A percentile compares a stretch with the other conserved stretches of the same genome.
Conservation (phyloP, 1,284 basidiomycete genomes). For the Ceratobasidium sp. region DNA sequence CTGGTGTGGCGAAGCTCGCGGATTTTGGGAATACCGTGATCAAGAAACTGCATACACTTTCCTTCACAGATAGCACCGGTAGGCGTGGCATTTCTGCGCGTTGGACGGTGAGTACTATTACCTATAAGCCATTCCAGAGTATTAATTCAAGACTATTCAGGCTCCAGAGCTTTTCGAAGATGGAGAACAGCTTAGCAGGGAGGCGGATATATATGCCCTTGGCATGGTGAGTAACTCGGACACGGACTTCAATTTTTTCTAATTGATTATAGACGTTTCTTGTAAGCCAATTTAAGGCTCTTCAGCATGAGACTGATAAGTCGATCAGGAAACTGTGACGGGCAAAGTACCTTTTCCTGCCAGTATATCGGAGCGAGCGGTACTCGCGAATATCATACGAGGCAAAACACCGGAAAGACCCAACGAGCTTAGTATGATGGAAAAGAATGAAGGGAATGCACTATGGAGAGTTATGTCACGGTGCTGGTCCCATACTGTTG, state of each 20-base stretch:
- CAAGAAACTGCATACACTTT: neutral
- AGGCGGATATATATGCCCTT: neutral
- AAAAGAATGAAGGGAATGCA: neutral
- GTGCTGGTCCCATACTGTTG: neutral
- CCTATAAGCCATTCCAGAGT: too few species aligned
- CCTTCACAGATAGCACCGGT: neutral
- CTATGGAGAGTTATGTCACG: neutral
- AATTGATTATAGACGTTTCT: too few species aligned
- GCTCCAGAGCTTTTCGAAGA: neutral
- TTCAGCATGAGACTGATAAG: too few species aligned
- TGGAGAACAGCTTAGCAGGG: neutral
- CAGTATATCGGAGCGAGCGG: too few species aligned
- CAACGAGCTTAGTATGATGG: neutral
- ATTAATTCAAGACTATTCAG: neutral
- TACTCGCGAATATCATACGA: too few species aligned
- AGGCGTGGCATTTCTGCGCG: neutral
- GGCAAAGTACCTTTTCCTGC: too few species aligned
- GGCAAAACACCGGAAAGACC: neutral
- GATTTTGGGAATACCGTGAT: conserved; percentile 7
- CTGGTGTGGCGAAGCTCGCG: neutral
- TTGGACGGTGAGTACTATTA: neutral
- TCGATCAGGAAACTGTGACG: too few species aligned
- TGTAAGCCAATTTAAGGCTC: too few species aligned
- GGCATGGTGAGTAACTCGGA: neutral
- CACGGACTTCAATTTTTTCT: too few species aligned